phyloP scores from a whole-genome alignment of 345 rosid species.

The Rhizophora apiculata region DNA sequence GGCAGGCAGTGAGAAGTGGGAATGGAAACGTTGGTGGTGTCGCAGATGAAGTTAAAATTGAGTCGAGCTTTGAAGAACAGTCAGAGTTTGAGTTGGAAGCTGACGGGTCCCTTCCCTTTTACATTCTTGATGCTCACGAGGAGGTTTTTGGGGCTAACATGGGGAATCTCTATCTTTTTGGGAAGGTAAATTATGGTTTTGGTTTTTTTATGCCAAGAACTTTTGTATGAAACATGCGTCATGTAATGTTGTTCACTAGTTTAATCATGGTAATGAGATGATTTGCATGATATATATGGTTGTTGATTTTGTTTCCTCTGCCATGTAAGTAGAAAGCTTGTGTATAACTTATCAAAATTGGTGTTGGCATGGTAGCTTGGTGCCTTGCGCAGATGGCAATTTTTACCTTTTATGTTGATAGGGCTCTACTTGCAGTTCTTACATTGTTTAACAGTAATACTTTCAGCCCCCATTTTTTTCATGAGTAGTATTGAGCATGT shows the following conservation, averaged over 20 bases:
- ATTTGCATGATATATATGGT: neutral
- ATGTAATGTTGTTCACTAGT: neutral
- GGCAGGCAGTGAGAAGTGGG: constrained; percentile 62
- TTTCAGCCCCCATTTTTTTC: too few relatives aligned
- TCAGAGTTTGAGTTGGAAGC: constrained; percentile 66
- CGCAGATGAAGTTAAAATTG: constrained; percentile 25
- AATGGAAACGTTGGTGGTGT: constrained; percentile 22
- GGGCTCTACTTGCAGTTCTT: too few relatives aligned
- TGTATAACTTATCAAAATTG: too few relatives aligned
- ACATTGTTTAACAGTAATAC: too few relatives aligned
- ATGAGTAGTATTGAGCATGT: neutral
- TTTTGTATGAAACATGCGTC: neutral
- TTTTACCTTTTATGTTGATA: too few relatives aligned
- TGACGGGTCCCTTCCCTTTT: constrained; percentile 72
- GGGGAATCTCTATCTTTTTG: constrained; percentile 83
- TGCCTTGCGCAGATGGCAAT: too few relatives aligned
- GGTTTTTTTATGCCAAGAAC: neutral
- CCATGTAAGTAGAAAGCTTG: too few relatives aligned
- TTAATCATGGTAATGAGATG: neutral
- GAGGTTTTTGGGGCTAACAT: constrained; percentile 74
- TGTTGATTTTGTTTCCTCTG: too few relatives aligned
- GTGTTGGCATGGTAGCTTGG: too few relatives aligned
- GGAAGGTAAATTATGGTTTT: constrained; percentile 57
- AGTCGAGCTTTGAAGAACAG: constrained; percentile 34
- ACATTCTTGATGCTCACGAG: constrained; percentile 77